These are phyloP conservation scores for Eutypella sp. DNA, from an alignment of 2,329 filamentous ascomycete genomes.

Conservation along the genomic window DNA sequence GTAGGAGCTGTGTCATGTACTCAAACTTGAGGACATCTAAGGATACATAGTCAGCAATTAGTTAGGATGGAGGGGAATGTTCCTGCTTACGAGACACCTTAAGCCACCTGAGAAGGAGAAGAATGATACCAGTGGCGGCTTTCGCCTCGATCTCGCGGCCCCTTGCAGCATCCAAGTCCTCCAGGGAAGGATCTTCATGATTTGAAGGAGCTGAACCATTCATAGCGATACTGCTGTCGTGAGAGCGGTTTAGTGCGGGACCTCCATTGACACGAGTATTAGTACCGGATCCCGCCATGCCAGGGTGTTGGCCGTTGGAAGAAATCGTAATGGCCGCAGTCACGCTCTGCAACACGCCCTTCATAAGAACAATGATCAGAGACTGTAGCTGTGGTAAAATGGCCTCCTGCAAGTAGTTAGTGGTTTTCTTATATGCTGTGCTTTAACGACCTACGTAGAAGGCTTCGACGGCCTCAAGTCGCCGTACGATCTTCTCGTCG, in stretches of 20 bases:
- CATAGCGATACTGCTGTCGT: constrained; percentile 24
- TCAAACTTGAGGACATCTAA: constrained; percentile 91
- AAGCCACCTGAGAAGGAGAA: constrained; percentile 93
- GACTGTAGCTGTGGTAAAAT: constrained; percentile 86
- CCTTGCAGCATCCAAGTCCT: constrained; percentile 77
- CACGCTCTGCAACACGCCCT: constrained; percentile 81
- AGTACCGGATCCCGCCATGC: constrained; percentile 31
- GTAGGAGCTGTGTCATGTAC: constrained; percentile 84
- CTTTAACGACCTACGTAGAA: constrained; percentile 69
- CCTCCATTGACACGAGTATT: constrained; percentile 35
- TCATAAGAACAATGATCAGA: constrained; percentile 85
- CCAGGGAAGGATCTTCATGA: constrained; percentile 49
- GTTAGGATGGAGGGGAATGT: neutral
- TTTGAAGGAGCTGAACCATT: constrained; percentile 31
- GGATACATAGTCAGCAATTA: constrained; percentile 11
- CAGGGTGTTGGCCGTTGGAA: constrained; percentile 37
- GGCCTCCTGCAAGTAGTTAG: constrained; percentile 51
- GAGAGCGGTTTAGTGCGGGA: constrained; percentile 24
- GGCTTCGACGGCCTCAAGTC: constrained; percentile 71
- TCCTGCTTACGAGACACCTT: constrained; percentile 79
- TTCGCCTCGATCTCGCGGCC: constrained; percentile 85
- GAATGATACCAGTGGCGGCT: constrained; percentile 81
- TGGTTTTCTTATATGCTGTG: constrained; percentile 2
- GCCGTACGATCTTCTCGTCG: constrained; percentile 53
- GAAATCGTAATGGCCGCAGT: constrained; percentile 72